Conservation (phyloP, 257 asterid species). For the Perilla frutescens region DNA sequence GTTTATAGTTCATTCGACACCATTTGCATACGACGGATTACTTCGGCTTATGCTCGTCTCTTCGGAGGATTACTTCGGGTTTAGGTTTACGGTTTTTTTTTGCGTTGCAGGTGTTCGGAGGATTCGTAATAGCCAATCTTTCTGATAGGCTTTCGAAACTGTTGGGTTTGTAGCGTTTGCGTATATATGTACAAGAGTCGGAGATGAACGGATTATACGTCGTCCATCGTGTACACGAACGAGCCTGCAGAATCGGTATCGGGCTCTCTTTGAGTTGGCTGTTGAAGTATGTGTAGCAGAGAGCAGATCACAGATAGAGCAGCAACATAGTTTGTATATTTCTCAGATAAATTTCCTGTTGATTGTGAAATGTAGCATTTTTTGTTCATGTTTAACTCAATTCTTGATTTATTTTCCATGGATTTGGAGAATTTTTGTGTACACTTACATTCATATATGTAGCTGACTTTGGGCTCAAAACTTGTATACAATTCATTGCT, state of each 20-base stretch:
- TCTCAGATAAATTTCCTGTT: constrained; percentile 8
- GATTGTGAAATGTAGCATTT: not conserved
- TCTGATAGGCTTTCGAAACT: constrained; percentile 63
- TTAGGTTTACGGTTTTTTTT: no score
- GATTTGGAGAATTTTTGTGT: constrained; percentile 25
- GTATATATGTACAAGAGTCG: not conserved
- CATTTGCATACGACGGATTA: no score
- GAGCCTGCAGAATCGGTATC: not conserved
- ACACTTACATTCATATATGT: constrained; percentile 8
- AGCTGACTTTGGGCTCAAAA: constrained; percentile 11
- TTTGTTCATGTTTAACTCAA: constrained; percentile 10
- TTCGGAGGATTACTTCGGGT: no score
- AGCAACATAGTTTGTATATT: constrained; percentile 23
- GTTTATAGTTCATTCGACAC: no score
- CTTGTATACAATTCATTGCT: not conserved
- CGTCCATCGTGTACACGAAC: no score
- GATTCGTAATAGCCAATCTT: constrained; percentile 84
- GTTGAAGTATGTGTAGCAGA: constrained; percentile 1
- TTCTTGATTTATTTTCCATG: constrained; percentile 32
- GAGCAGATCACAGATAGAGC: constrained; percentile 16
- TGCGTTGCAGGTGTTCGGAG: constrained; percentile 87
- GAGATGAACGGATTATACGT: not conserved
- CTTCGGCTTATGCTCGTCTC: no score
- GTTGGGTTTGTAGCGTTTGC: constrained; percentile 65
- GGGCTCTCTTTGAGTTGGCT: constrained; percentile 1